Percentiles rank a stretch among this genome's conserved stretches.
Conservation (phyloP, 1,284 basidiomycete genomes). For the Kwoniella shivajii region DNA sequence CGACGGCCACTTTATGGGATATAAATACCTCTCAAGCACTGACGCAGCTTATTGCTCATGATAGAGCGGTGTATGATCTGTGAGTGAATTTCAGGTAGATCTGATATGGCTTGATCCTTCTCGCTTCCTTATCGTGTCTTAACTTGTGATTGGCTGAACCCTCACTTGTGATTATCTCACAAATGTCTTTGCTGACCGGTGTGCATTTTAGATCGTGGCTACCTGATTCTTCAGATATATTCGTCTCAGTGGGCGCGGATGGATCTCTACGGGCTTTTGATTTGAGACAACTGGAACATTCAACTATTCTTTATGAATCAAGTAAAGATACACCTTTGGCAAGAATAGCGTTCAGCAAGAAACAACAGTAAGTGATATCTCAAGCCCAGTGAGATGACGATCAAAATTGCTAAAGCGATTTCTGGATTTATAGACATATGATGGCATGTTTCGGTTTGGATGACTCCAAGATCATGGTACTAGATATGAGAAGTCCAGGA, state of each 20-base stretch:
- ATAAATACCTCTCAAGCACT: conserved; percentile 93
- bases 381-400: no score
- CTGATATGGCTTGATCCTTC: not conserved
- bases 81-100: conserved; percentile 14
- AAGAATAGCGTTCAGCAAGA: conserved; percentile 72
- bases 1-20: conserved; percentile 95
- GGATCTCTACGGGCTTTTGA: conserved; percentile 96
- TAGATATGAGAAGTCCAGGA: conserved; percentile 93
- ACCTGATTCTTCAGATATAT: conserved; percentile 96
- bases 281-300: conserved; percentile 92
- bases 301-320: conserved; percentile 97
- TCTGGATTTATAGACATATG: conserved; percentile 40
- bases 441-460: conserved; percentile 63
- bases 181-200: not conserved
- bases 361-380: conserved; percentile 40
- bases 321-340: conserved; percentile 68
- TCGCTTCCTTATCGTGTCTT: not conserved
- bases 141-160: not conserved
- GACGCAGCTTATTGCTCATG: conserved; percentile 97
- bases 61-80: conserved; percentile 76
- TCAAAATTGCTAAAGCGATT: not conserved
- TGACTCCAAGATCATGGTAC: conserved; percentile 78
- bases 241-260: conserved; percentile 97
- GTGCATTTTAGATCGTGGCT: conserved; percentile 71
- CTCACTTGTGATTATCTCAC: not conserved